phyloP scores from a whole-genome alignment of 257 asterid species.

The Vinca minor region DNA sequence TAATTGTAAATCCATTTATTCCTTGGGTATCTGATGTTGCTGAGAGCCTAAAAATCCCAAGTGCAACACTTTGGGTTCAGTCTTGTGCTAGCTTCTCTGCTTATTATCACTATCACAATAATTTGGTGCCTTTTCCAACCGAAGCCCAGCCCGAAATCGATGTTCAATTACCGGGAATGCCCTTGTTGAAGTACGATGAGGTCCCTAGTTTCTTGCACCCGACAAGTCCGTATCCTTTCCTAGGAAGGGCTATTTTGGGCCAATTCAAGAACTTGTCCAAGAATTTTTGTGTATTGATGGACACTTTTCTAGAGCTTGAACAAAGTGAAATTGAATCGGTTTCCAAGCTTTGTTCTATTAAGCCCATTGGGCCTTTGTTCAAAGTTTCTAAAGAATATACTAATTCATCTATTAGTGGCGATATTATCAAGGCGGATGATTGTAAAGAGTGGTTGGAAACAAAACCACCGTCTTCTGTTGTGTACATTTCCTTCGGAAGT shows the following conservation, averaged over 20 bases:
- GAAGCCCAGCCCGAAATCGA: conserved; percentile 37
- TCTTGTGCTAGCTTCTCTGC: conserved; percentile 57
- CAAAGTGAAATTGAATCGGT: conserved; percentile 26
- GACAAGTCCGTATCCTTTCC: conserved; percentile 17
- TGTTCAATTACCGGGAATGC: conserved; percentile 49
- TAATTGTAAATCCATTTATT: conserved; percentile 55
- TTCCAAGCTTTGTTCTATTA: conserved; percentile 44
- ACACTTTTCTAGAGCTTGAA: conserved; percentile 59
- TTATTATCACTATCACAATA: conserved; percentile 44
- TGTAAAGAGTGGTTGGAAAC: conserved; percentile 56
- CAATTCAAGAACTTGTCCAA: conserved; percentile 43
- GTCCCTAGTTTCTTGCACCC: conserved; percentile 59
- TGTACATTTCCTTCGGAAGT: conserved; percentile 73
- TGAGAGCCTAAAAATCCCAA: conserved; percentile 37
- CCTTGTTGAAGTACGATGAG: conserved; percentile 55
- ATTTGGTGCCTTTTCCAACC: conserved; percentile 39
- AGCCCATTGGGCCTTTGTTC: conserved; percentile 68
- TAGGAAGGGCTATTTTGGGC: conserved; percentile 39
- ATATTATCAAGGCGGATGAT: conserved; percentile 35
- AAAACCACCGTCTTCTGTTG: conserved; percentile 43
- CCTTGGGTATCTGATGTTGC: conserved; percentile 79
- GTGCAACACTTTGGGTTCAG: conserved; percentile 71
- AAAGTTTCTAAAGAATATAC: conserved; percentile 15
- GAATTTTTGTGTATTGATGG: conserved; percentile 52
- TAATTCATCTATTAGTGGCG: conserved; percentile 23